Evolutionary conservation across 2,329 filamentous ascomycete genomes (phyloP), one percentile per base, ranked within the genome.

Genomic region (Spiromastix sp.): DNA sequence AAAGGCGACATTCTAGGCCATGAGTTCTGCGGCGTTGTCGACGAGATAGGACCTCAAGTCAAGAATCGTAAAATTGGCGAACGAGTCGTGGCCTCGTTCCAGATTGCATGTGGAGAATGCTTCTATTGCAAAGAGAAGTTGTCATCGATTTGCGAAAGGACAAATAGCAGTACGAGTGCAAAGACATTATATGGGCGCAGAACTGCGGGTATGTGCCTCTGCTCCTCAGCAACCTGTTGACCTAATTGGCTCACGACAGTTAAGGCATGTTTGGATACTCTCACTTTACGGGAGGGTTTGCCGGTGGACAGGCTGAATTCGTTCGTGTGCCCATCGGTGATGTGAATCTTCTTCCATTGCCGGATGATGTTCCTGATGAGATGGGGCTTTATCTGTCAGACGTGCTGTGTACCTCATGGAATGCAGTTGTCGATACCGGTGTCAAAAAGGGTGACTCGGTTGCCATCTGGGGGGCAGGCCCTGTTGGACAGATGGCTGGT

Each of bases 251-350:
- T n/a, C n/a, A n/a, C n/a, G n/a, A n/a, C n/a, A 39, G 2, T 10
- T 15, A 26, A 53, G 56, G 77, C 15, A 77, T 83, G 44, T 81
- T 83, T 48, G 79, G 79, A 2, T 83, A 82, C 51, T 77, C 74
- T 2, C 79, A 66, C 37, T 84, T 93, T 52, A 86, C 82, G 0
- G 85, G 85, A 4, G 86, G 86, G 0, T 93, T 89, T 51, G 84
- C 84, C 1, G 85, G 86, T 32, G 85, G 85, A 0, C 86, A 93
- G 58, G 81, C 85, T 4, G 86, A 93, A 61, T 93, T 85, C 49
- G 79, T 87, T 1, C 74, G 85, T 5, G 84, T 93, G 4, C 85
- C 86, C 0, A 72, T 78, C 18, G 85, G 76, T 16, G 81, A 91
- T 48, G 77, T 84, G 41, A 93, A 93, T 51, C 66, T 93, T 15